Conservation (phyloP, 2,329 filamentous ascomycete genomes). For the Cordyceps farinosa region DNA sequence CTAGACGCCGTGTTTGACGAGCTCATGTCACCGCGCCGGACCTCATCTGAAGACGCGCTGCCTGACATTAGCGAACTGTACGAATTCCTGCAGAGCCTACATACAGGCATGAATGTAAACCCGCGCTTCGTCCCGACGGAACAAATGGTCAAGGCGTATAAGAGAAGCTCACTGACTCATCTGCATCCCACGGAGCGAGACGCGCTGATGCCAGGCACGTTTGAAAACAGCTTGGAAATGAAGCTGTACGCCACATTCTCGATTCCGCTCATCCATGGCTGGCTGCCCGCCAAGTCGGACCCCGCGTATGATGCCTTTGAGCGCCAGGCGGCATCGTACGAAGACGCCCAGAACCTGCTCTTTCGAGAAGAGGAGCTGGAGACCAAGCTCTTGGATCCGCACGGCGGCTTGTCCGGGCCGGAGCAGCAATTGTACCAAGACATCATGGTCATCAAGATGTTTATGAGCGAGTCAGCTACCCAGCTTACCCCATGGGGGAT, state of each 20-base stretch:
- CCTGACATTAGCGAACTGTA: constrained; percentile 89
- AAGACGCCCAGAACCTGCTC: constrained; percentile 85
- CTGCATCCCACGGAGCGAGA: constrained; percentile 49
- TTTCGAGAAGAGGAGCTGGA: constrained; percentile 89
- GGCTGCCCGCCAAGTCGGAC: constrained; percentile 70
- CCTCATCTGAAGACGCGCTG: constrained; percentile 58
- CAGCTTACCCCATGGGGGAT: constrained; percentile 83
- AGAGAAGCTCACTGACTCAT: constrained; percentile 51
- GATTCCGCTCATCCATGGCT: constrained; percentile 87
- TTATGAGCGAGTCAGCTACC: constrained; percentile 75
- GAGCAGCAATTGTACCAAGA: constrained; percentile 83
- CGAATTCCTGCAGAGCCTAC: constrained; percentile 78
- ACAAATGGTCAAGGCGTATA: constrained; percentile 44
- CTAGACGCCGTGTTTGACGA: constrained; percentile 92
- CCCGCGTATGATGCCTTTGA: constrained; percentile 66
- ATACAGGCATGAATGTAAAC: constrained; percentile 98
- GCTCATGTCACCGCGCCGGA: constrained; percentile 73
- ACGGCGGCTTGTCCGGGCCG: constrained; percentile 56
- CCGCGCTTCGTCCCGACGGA: constrained; percentile 71
- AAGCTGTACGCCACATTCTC: constrained; percentile 85
- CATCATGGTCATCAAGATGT: constrained; percentile 77
- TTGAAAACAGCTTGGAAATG: constrained; percentile 86
- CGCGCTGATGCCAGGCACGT: constrained; percentile 61
- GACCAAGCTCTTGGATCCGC: constrained; percentile 56
- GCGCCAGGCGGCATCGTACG: constrained; percentile 77